Evolutionary conservation across 164 flowering plant genomes (phyloP).

Genomic region (Stephania japonica): DNA sequence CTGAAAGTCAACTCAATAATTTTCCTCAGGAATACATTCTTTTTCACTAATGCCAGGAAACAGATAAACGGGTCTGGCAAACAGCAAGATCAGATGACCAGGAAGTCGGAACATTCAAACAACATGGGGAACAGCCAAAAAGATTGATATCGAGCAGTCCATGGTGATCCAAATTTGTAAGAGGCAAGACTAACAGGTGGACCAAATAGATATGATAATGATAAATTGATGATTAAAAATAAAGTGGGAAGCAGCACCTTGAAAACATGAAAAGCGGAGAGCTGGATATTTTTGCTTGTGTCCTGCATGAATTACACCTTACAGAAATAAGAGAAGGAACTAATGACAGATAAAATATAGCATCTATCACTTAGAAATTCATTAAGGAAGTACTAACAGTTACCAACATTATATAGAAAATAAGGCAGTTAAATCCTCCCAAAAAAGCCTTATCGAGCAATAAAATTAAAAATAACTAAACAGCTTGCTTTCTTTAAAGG

Average conservation of each 20-base stretch:
- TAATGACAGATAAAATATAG: background rate
- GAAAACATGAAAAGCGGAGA: conserved; percentile 92
- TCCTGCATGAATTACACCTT: conserved; percentile 49
- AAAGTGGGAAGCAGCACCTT: conserved; percentile 47
- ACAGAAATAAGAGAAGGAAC: background rate
- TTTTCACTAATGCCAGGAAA: background rate
- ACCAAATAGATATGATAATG: conserved; percentile 2
- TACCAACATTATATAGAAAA: background rate
- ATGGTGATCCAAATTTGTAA: background rate
- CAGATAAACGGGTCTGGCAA: background rate
- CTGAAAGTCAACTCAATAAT: background rate
- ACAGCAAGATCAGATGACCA: background rate
- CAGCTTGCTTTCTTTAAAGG: background rate
- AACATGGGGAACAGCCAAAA: background rate
- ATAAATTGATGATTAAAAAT: too few relatives aligned
- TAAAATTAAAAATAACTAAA: background rate
- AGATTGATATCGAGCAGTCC: background rate
- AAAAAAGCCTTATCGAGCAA: background rate
- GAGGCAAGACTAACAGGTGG: conserved; percentile 1
- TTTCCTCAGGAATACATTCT: too few relatives aligned
- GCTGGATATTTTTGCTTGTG: conserved; percentile 89
- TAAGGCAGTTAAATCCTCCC: background rate
- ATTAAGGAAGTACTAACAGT: background rate
- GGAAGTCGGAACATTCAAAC: background rate
- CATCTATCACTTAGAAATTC: background rate